phyloP scores from a whole-genome alignment of 2,329 filamentous ascomycete species.

The Magnaporthiopsis rhizophila region DNA sequence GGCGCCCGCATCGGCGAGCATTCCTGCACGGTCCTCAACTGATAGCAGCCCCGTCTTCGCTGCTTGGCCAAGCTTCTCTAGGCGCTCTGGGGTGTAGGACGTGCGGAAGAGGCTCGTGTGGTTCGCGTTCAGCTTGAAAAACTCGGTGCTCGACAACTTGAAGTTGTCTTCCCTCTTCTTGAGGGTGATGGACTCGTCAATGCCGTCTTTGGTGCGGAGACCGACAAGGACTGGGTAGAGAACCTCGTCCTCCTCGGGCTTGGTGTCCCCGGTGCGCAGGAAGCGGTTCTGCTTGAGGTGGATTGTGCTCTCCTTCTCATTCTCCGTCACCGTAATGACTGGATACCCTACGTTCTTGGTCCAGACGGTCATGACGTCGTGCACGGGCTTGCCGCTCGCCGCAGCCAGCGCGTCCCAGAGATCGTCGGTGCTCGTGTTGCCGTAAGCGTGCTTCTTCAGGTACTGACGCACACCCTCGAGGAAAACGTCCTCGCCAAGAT shows the following conservation, averaged over 20 bases:
- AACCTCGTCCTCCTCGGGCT: conserved; percentile 82
- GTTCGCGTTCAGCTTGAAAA: conserved; percentile 95
- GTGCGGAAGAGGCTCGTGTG: conserved; percentile 91
- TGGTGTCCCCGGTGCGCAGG: conserved; percentile 84
- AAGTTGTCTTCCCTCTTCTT: conserved; percentile 65
- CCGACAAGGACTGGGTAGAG: conserved; percentile 87
- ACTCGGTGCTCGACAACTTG: conserved; percentile 70
- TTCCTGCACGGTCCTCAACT: conserved; percentile 87
- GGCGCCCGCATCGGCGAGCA: conserved; percentile 89
- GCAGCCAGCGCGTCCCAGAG: conserved; percentile 83
- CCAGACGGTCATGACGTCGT: conserved; percentile 90
- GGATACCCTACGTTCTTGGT: conserved; percentile 95
- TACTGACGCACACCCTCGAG: conserved; percentile 86
- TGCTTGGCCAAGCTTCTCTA: conserved; percentile 80
- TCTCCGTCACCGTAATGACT: conserved; percentile 78
- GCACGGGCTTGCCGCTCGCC: conserved; percentile 84
- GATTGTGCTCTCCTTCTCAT: conserved; percentile 62
- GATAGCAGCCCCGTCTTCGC: conserved; percentile 73
- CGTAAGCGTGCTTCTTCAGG: conserved; percentile 93
- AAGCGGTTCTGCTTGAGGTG: conserved; percentile 93
- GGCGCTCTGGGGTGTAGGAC: conserved; percentile 73
- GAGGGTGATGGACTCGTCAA: conserved; percentile 70
- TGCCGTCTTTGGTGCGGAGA: conserved; percentile 72
- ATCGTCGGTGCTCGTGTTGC: conserved; percentile 86
- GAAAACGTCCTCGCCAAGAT: conserved; percentile 86